phyloP scores from a whole-genome alignment of 2,329 filamentous ascomycete species.

The Pestalotiopsis sp. region DNA sequence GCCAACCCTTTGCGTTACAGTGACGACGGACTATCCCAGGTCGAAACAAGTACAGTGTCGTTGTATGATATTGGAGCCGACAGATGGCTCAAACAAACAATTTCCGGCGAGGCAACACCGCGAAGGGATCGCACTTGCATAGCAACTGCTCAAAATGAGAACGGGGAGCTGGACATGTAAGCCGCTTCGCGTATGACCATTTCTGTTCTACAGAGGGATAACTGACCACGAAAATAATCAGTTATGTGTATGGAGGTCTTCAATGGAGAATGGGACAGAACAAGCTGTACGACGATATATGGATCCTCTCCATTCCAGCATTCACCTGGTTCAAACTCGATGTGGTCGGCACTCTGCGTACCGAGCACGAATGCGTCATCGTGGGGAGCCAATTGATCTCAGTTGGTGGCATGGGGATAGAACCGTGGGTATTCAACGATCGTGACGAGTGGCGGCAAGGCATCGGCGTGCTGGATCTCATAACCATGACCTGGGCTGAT shows the following conservation, averaged over 20 bases:
- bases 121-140: not conserved
- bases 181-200: not conserved
- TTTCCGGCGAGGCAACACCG: not conserved
- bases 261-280: not conserved
- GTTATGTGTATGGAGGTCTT: not conserved
- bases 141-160: not conserved
- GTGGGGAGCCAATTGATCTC: slow-evolving; percentile 3
- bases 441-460: slow-evolving; percentile 2
- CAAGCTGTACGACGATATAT: not conserved
- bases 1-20: not conserved
- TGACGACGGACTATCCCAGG: not conserved
- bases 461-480: not conserved
- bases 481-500: slow-evolving; percentile 1
- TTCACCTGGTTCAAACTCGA: slow-evolving; percentile 8
- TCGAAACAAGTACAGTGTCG: not conserved
- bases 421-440: not conserved
- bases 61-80: not conserved
- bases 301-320: slow-evolving; percentile 6
- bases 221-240: not conserved
- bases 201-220: not conserved
- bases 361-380: not conserved
- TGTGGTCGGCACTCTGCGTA: not conserved
- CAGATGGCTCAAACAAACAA: not conserved
- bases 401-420: not conserved
- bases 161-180: not conserved